phyloP scores from a whole-genome alignment of 2,329 filamentous ascomycete species.

The Xylariaceae sp. region DNA sequence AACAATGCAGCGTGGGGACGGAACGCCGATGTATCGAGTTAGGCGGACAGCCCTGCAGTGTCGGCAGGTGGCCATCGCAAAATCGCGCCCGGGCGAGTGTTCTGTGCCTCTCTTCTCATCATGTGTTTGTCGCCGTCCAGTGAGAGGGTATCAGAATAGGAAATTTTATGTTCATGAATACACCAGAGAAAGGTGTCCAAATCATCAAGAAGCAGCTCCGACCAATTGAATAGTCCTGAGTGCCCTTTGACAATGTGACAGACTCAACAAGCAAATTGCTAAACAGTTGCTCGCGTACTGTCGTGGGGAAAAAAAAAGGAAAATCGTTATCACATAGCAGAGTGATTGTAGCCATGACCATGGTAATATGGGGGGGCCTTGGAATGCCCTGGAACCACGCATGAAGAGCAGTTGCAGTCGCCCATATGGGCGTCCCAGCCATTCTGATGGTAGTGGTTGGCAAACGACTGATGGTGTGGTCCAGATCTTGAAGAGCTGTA shows the following conservation, averaged over 20 bases:
- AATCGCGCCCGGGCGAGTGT: background rate
- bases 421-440: conserved; percentile 49
- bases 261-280: background rate
- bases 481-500: conserved; percentile 36
- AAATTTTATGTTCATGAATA: conserved; percentile 28
- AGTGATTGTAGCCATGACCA: conserved; percentile 47
- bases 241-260: background rate
- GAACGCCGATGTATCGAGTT: too few species aligned
- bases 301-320: background rate
- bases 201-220: conserved; percentile 12
- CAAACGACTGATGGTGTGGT: conserved; percentile 40
- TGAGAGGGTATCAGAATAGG: conserved; percentile 29
- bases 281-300: too few species aligned
- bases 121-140: conserved; percentile 18
- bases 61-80: background rate
- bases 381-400: conserved; percentile 37
- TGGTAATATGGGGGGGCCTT: conserved; percentile 48
- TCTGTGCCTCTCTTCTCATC: conserved; percentile 3
- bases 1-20: too few species aligned
- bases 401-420: conserved; percentile 49
- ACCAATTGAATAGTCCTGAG: too few species aligned
- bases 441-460: conserved; percentile 46
- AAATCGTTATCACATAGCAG: conserved; percentile 48
- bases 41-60: too few species aligned
- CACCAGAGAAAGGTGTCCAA: conserved; percentile 21